phyloP scores from a whole-genome alignment of 1,139 yeast species.

The Torulaspora pretoriensis region DNA sequence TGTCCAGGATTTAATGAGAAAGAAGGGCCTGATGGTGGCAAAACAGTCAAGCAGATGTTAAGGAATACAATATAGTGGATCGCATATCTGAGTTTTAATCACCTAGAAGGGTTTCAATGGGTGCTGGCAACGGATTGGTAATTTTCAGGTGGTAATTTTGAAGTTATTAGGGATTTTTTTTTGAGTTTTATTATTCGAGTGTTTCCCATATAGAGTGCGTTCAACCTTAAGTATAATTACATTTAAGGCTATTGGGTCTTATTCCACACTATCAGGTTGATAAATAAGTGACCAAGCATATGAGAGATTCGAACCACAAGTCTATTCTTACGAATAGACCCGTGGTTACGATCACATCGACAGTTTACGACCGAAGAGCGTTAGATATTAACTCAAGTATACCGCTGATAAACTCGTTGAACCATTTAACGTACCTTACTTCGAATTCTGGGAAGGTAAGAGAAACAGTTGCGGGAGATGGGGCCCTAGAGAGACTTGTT shows the following conservation, averaged over 20 bases:
- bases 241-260: background rate
- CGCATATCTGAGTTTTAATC: background rate
- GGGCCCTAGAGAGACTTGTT: constrained; percentile 85
- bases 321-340: constrained; percentile 79
- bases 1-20: background rate
- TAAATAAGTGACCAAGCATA: constrained; percentile 26
- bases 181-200: no score
- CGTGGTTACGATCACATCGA: constrained; percentile 82
- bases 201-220: no score
- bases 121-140: background rate
- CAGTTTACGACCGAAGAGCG: constrained; percentile 87
- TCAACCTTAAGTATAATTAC: no score
- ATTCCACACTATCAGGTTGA: background rate
- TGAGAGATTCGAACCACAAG: constrained; percentile 90
- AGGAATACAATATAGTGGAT: no score
- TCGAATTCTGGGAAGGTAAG: constrained; percentile 85
- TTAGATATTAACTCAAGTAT: constrained; percentile 85
- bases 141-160: no score
- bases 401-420: constrained; percentile 86
- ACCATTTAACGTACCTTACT: constrained; percentile 81
- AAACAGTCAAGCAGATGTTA: background rate
- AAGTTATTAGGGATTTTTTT: no score
- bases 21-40: constrained; percentile 1
- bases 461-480: constrained; percentile 83
- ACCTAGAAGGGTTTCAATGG: background rate